Evolutionary conservation across 208 protist species (phyloP).

Genomic region (Jaenimonas drosophilae): DNA sequence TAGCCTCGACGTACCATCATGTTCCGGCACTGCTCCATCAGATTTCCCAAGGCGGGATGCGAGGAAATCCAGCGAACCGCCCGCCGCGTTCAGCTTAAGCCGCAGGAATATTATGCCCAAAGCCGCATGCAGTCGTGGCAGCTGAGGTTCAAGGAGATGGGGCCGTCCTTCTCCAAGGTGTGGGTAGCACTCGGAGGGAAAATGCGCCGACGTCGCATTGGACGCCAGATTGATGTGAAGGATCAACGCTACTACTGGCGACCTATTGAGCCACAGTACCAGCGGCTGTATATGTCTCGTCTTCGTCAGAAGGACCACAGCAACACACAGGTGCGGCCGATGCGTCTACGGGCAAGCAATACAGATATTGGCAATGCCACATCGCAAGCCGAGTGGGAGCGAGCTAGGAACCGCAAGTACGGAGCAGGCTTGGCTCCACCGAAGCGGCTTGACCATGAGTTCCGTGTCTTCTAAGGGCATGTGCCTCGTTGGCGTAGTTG

Average conservation of each 20-base stretch:
- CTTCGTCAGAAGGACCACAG: constrained; percentile 56
- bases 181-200: constrained; percentile 86
- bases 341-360: constrained; percentile 70
- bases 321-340: constrained; percentile 37
- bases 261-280: constrained; percentile 86
- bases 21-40: constrained; percentile 32
- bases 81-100: constrained; percentile 58
- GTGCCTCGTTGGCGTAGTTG: not conserved
- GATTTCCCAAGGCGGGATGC: constrained; percentile 67
- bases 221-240: constrained; percentile 81
- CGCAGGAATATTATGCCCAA: constrained; percentile 54
- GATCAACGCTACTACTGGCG: constrained; percentile 87
- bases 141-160: constrained; percentile 88
- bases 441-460: constrained; percentile 72
- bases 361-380: constrained; percentile 46
- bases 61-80: constrained; percentile 74
- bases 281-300: constrained; percentile 85
- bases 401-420: constrained; percentile 69
- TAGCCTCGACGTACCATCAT: constrained; percentile 23
- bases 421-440: constrained; percentile 56
- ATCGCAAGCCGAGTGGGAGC: constrained; percentile 62
- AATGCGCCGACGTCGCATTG: constrained; percentile 85
- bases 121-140: constrained; percentile 83
- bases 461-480: constrained; percentile 71
- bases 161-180: constrained; percentile 65